Evolutionary conservation across 768 basidiomycete species (phyloP), one percentile per base, ranked within the genome.

Genomic region (Mycena latifolia): DNA sequence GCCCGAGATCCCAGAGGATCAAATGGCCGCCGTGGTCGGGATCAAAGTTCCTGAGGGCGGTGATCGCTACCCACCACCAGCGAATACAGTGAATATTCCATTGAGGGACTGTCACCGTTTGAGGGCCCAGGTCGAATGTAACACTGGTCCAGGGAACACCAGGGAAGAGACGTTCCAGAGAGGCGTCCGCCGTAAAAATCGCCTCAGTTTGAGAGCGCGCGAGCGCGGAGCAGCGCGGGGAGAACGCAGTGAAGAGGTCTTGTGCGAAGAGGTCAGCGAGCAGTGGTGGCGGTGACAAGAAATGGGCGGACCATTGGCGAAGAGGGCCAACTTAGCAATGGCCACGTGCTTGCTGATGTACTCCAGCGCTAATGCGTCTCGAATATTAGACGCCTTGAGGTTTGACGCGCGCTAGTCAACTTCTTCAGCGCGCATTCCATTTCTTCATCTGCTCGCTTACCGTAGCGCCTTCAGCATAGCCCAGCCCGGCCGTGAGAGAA

Each of bases 81-180:
- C 51, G n/a, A 18, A 31, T n/a, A 5, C n/a, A 7, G n/a, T 24
- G 7, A 18, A 29, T 2, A 11, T 1, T 35, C 9, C 12, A 48
- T 11, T 5, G 20, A 3, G 31, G 51, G 6, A 15, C n/a, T 35
- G 31, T 14, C n/a, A n/a, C n/a, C n/a, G n/a, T n/a, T n/a, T n/a
- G n/a, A n/a, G 31, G 51, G 4, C 33, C 51, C 31, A 53, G n/a
- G 33, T 53, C 51, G 51, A 53, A 53, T n/a, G n/a, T n/a, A n/a
- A n/a, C n/a, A n/a, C n/a, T n/a, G n/a, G n/a, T n/a, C n/a, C n/a
- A n/a, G n/a, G n/a, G n/a, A n/a, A n/a, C n/a, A n/a, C n/a, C n/a
- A n/a, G n/a, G n/a, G n/a, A n/a, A n/a, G n/a, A n/a, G n/a, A n/a
- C n/a, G n/a, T n/a, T n/a, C n/a, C n/a, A n/a, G n/a, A n/a, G n/a